Conservation (phyloP, 371 early-diverging fungal genomes). For the Rhizopus sp. region DNA sequence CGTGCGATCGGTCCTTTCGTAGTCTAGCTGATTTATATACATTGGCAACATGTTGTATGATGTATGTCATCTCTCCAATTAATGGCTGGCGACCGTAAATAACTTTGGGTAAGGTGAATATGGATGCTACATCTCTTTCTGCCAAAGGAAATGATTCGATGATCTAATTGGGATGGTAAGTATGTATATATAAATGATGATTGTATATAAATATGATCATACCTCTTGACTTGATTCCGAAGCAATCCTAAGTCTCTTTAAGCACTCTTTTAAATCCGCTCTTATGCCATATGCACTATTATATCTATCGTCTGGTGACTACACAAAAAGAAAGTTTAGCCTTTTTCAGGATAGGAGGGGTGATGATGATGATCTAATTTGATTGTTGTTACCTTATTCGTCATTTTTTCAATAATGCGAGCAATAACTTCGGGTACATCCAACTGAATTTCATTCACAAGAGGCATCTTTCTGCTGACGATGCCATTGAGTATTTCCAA, state of each 20-base stretch:
- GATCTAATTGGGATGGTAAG: slow-evolving; percentile 12
- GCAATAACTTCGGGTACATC: slow-evolving; percentile 52
- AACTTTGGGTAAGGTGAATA: slow-evolving; percentile 44
- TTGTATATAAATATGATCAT: background rate
- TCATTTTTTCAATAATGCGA: slow-evolving; percentile 58
- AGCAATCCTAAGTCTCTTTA: slow-evolving; percentile 32
- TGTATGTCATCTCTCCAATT: slow-evolving; percentile 38
- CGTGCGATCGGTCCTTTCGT: slow-evolving; percentile 16
- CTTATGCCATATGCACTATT: slow-evolving; percentile 57
- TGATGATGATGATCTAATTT: no score
- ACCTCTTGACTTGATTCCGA: slow-evolving; percentile 36
- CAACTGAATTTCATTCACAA: slow-evolving; percentile 47
- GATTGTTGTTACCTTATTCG: slow-evolving; percentile 42
- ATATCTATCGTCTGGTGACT: slow-evolving; percentile 62
- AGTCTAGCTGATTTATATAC: slow-evolving; percentile 24
- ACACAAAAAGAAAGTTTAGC: background rate
- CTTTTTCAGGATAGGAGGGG: background rate
- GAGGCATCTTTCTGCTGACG: slow-evolving; percentile 46
- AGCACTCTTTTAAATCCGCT: slow-evolving; percentile 55
- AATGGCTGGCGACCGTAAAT: slow-evolving; percentile 45
- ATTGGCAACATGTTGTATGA: slow-evolving; percentile 39
- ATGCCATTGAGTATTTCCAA: slow-evolving; percentile 57
- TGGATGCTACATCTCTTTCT: slow-evolving; percentile 45
- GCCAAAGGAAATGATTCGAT: slow-evolving; percentile 42
- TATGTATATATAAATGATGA: background rate